These are phyloP conservation scores for Zychaea mexicana DNA, from an alignment of 371 early-diverging fungal species.

Conservation along the genomic window DNA sequence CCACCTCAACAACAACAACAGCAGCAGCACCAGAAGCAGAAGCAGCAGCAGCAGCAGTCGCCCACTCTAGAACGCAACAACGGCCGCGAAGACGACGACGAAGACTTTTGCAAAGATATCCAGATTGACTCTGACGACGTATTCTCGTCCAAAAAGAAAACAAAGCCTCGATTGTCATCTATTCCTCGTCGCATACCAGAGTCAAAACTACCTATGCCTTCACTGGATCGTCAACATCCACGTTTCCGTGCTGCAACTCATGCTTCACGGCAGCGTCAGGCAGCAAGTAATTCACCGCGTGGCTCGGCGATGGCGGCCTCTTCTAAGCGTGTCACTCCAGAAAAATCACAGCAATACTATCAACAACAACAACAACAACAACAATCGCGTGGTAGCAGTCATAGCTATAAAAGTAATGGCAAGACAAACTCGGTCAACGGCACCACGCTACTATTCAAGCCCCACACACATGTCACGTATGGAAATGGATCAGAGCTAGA, in stretches of 20 bases:
- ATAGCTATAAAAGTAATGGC: too few species aligned
- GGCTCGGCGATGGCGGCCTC: neutral
- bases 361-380: neutral
- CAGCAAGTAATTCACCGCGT: neutral
- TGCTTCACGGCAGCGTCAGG: conserved; percentile 1
- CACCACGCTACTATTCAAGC: conserved; percentile 12
- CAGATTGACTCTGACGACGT: conserved; percentile 19
- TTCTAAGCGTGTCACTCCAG: neutral
- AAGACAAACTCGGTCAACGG: neutral
- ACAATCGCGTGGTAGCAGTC: neutral
- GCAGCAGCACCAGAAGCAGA: neutral
- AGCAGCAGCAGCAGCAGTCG: neutral
- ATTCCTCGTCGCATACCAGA: conserved; percentile 3
- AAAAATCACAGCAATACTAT: neutral
- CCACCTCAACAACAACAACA: neutral
- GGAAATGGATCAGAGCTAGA: conserved; percentile 36
- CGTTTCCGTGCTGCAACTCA: neutral
- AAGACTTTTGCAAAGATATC: conserved; percentile 35
- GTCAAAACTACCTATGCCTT: neutral
- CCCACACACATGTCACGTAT: conserved; percentile 16
- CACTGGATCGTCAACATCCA: neutral
- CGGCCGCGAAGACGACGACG: conserved; percentile 26
- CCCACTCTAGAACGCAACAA: neutral
- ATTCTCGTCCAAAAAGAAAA: conserved; percentile 2
- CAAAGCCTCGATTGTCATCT: neutral